Base-by-base conservation (phyloP, 148 eudicot genomes). In the Diospyros lotus region DNA sequence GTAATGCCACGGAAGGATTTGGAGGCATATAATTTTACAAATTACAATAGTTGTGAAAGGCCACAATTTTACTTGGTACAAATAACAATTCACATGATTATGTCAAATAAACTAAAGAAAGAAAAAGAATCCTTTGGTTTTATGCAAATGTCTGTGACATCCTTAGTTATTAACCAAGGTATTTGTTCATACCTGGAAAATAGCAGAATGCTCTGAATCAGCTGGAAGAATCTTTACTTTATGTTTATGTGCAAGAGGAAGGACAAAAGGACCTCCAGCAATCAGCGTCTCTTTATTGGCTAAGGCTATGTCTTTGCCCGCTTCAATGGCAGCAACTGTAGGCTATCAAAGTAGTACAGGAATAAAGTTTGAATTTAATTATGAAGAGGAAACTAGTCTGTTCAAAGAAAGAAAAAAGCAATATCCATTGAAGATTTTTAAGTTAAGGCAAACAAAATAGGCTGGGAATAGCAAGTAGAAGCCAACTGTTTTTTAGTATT, bases 181-280 rank as follows among this genome's bases (percentile, higher is more conserved):
- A 46, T 54, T 61, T 66, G 18, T 74, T 41, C 54, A 71, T 75
- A 91, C 99, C 98, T 96, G 99, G 80, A 96, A 96, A 82, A 96
- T 91, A 48, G 99, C 99, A 76, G 99, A 96, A 84, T 96, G 99
- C 80, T 96, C 99, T 8, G 99, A 96, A 85, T 96, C 99, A 44
- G 99, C 99, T 67, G 99, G 99, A 81, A 96, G 99, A 87, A 96
- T 96, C 85, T 96, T 96, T 40, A 96, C 98, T 12, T 96, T 96
- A 78, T 96, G 98, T 87, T 96, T 96, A 60, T 77, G 85, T 12
- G 99, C 99, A 73, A 96, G 97, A 66, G 99, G 99, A 82, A 96
- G 99, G 71, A 96, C 98, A 86, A 96, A 96, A 75, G 99, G 99
- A 55, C 99, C 99, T 38, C 99, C 99, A 59, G 99, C 99, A 82